Base-by-base conservation (phyloP, 331 rosid genomes). In the Cydonia oblonga region DNA sequence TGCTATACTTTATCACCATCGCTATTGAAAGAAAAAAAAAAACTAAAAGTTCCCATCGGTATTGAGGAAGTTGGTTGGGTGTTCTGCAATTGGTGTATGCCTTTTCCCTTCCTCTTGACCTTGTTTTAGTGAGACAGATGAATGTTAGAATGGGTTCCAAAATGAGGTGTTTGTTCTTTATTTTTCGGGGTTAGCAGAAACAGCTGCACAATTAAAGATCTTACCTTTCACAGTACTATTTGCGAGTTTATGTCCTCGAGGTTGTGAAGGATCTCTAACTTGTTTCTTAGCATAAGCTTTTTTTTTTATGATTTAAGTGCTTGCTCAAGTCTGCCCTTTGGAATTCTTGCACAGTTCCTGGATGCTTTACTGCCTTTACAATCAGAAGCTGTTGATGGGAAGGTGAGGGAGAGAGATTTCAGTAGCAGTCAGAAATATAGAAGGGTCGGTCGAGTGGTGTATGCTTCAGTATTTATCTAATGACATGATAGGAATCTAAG, bases 201-300 rank as follows among this genome's bases (percentile, higher is more conserved):
- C 86, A 63, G 68, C 89, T 51, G 93, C 89, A 1, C 97, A 93
- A 68, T 90, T 93, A 75, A 90, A 90, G 82, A 81, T 90, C 69
- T 85, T 93, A 65, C 98, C 98, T 28, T 89, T 93, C 75, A 78
- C 87, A 8, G 92, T 93, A 69, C 76, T 90, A 32, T 75, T 93
- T 33, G 97, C 90, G 38, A 77, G 67, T 46, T 53, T 85, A 75
- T 82, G 97, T 85, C 96, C 98, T 7, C 72, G 20, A 64, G 98
- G 98, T 3, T 28, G 3, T 28, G 29, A 28, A 28, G 29, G 29
- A 44, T 93, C 98, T 3, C 29, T 28, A 5, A 87, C 86, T 49
- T 88, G 97, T 24, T 90, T 90, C 79, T 84, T 90, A 35, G 97
- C 95, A 26, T 89, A 96, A 2, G 83, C 92, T 11, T 58, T 86